Evolutionary conservation across 2,329 filamentous ascomycete genomes (phyloP).

Genomic region (Anthostomella pinea): DNA sequence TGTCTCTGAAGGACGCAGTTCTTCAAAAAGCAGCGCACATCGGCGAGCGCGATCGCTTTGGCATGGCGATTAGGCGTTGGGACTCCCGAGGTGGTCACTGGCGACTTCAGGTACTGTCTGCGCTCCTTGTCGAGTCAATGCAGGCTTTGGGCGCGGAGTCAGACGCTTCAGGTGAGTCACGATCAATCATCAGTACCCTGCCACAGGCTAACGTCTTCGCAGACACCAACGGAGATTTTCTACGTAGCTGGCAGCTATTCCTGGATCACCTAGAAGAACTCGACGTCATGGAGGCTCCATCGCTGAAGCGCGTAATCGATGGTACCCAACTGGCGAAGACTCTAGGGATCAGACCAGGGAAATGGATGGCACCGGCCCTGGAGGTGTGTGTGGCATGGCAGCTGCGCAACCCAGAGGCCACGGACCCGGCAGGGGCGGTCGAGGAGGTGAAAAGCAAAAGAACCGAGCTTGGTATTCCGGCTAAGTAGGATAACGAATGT

Average conservation of each 20-base stretch:
- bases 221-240: constrained; percentile 34
- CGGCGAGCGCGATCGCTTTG: constrained; percentile 60
- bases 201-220: constrained; percentile 13
- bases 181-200: background rate
- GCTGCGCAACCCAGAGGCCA: constrained; percentile 68
- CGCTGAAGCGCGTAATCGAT: constrained; percentile 65
- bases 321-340: constrained; percentile 69
- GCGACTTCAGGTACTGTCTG: constrained; percentile 67
- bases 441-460: constrained; percentile 54
- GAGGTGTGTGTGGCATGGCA: constrained; percentile 87
- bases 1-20: constrained; percentile 55
- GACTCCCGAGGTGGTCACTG: constrained; percentile 61
- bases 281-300: constrained; percentile 55
- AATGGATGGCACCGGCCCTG: constrained; percentile 80
- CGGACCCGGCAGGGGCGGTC: constrained; percentile 57
- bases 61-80: constrained; percentile 73
- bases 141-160: constrained; percentile 36
- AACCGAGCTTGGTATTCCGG: constrained; percentile 49
- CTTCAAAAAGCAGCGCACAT: constrained; percentile 44
- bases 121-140: constrained; percentile 62
- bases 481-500: too few species aligned
- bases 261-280: constrained; percentile 53
- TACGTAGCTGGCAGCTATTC: constrained; percentile 52
- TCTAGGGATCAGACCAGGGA: constrained; percentile 68
- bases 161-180: constrained; percentile 38